These are phyloP conservation scores for Calocybe gambosa DNA, from an alignment of 1,284 basidiomycete species.

Conservation along the genomic window DNA sequence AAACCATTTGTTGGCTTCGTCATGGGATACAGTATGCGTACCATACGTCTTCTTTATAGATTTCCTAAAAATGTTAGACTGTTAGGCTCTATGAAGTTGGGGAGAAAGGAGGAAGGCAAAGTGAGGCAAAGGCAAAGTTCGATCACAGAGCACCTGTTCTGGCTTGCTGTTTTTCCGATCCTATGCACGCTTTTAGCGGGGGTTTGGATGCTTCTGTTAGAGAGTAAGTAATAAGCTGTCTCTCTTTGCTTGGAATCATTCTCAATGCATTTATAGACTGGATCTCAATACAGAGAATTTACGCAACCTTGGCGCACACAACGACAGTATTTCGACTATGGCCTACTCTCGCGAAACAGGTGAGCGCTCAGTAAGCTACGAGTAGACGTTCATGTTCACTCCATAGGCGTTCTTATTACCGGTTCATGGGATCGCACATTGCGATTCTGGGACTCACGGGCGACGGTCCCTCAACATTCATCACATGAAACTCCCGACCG, in stretches of 20 bases:
- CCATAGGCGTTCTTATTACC: slow-evolving; percentile 66
- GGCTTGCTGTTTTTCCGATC: slow-evolving; percentile 60
- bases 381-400: background rate
- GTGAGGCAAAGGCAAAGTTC: slow-evolving; percentile 67
- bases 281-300: slow-evolving; percentile 59
- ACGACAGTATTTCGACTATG: slow-evolving; percentile 60
- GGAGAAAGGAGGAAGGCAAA: slow-evolving; percentile 33
- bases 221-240: slow-evolving; percentile 40
- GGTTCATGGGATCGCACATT: slow-evolving; percentile 90
- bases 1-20: slow-evolving; percentile 70
- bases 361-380: slow-evolving; percentile 26
- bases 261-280: slow-evolving; percentile 34
- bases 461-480: slow-evolving; percentile 51
- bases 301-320: slow-evolving; percentile 60
- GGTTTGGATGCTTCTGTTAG: slow-evolving; percentile 71
- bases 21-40: slow-evolving; percentile 81
- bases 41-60: slow-evolving; percentile 3
- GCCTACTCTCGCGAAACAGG: slow-evolving; percentile 49
- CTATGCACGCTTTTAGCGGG: slow-evolving; percentile 61
- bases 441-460: slow-evolving; percentile 82
- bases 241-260: background rate
- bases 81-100: slow-evolving; percentile 68
- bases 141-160: slow-evolving; percentile 75
- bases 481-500: slow-evolving; percentile 73
- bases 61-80: slow-evolving; percentile 38